Evolutionary conservation across 768 basidiomycete species (phyloP).

Genomic region (Calocybe indica): DNA sequence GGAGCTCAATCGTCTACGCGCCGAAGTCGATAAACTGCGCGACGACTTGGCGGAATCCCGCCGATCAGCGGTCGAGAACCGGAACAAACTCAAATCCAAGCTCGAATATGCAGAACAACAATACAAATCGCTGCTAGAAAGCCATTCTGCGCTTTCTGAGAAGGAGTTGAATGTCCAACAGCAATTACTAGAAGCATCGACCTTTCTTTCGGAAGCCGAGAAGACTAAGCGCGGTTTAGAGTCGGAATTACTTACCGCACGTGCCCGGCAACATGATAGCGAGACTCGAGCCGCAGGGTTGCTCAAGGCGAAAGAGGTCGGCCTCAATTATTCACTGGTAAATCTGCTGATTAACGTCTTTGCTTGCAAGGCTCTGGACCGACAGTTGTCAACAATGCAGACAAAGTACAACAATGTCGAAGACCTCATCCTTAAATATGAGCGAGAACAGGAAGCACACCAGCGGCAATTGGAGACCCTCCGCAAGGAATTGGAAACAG

Average conservation of each 20-base stretch:
- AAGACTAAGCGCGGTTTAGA: slow-evolving; percentile 63
- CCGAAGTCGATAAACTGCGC: slow-evolving; percentile 54
- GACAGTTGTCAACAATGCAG: slow-evolving; percentile 67
- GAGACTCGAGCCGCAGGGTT: slow-evolving; percentile 61
- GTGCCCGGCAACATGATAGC: slow-evolving; percentile 59
- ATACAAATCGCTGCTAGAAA: slow-evolving; percentile 49
- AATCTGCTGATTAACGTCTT: slow-evolving; percentile 2
- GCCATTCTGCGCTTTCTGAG: slow-evolving; percentile 60
- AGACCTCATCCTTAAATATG: slow-evolving; percentile 77
- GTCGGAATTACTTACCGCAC: slow-evolving; percentile 67
- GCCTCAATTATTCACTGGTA: not conserved
- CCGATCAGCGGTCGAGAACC: slow-evolving; percentile 51
- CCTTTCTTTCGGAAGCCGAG: slow-evolving; percentile 51
- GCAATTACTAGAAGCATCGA: slow-evolving; percentile 42
- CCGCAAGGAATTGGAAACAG: slow-evolving; percentile 69
- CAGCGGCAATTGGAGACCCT: slow-evolving; percentile 66
- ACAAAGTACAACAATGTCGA: slow-evolving; percentile 82
- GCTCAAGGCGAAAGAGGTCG: slow-evolving; percentile 69
- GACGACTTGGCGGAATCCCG: slow-evolving; percentile 64
- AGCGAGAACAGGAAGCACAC: slow-evolving; percentile 74
- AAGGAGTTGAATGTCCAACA: slow-evolving; percentile 49
- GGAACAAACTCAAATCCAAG: slow-evolving; percentile 73
- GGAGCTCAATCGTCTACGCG: slow-evolving; percentile 71
- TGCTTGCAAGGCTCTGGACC: slow-evolving; percentile 57
- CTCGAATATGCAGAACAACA: slow-evolving; percentile 61